Base-by-base conservation (phyloP, 2,329 filamentous ascomycete species). In the Microascus cirrosus region DNA sequence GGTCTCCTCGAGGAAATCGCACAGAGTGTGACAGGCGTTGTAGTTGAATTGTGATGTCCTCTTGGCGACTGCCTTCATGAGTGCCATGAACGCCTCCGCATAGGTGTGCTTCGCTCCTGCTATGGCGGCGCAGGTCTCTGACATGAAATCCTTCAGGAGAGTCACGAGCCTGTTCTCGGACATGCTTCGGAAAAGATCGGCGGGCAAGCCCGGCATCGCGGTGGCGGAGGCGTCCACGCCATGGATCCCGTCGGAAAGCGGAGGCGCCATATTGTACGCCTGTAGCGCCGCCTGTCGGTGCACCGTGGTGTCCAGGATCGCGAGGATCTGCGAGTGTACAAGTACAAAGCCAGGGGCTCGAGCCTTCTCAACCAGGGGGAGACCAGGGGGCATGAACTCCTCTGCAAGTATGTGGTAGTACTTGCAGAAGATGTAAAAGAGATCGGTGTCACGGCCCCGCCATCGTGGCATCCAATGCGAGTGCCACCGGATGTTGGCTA, bases 351-450 rank as follows among this genome's bases (percentile, higher is more conserved):
- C 91, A 5, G 92, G 92, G 1, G 87, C 84, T 54, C 87, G 76
- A 5, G 79, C 80, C 65, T 81, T 83, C 59, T 83, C 79, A 0
- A 72, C 65, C 18, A 83, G 68, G 2, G 81, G 74, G 34, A 84
- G 66, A 3, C 74, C 74, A 0, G 71, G 64, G 0, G 86, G 84
- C 63, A 88, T 76, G 63, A 88, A 87, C 60, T 94, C 89, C 48
- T 89, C 83, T 3, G 86, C 79, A 2, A 96, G 76, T 22, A 93
- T 80, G 69, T 93, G 88, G 65, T 88, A 95, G 68, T 94, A 86
- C 71, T 95, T 96, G 73, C 85, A 83, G 66, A 96, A 96, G 52
- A 95, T 87, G 72, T 93, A 96, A 68, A 96, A 90, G 36, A 96
- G 76, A 66, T 96, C 92, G 3, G 88, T 95, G 64, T 96, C 91